A percentile compares a stretch with the other conserved stretches of the same genome.
These are phyloP conservation scores for Berberis thunbergii DNA, from an alignment of 164 flowering plant species.

Conservation along the genomic window DNA sequence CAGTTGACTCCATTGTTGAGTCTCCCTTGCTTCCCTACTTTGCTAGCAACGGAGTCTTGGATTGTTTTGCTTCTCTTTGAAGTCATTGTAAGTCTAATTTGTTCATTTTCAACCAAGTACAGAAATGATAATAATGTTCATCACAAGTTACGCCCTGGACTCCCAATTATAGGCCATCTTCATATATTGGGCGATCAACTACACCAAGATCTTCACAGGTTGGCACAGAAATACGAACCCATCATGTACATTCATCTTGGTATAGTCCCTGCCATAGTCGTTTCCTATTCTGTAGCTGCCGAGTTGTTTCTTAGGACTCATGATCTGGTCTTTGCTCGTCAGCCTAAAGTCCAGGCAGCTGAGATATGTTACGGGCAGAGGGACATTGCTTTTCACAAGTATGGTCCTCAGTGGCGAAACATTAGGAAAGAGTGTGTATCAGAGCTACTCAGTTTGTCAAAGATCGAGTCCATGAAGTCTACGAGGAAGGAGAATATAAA, in stretches of 20 bases:
- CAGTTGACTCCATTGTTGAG: no score
- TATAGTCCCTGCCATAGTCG: background rate
- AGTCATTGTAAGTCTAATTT: no score
- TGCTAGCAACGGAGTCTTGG: no score
- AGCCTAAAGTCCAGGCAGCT: background rate
- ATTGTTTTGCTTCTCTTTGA: no score
- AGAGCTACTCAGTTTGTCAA: background rate
- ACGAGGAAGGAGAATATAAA: background rate
- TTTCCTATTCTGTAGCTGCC: background rate
- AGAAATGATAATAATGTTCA: no score
- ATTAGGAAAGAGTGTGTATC: background rate
- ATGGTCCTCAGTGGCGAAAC: background rate
- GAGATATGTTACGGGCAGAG: background rate
- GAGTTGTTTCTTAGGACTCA: background rate
- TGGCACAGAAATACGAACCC: background rate
- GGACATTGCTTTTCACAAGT: background rate
- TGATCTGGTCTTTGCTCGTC: background rate
- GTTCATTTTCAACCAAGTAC: no score
- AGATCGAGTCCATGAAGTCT: background rate
- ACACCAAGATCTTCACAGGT: background rate
- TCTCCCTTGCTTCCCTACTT: no score
- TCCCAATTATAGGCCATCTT: background rate
- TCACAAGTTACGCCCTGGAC: background rate
- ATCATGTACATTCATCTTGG: background rate
- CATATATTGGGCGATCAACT: background rate